These are phyloP conservation scores for Aspergillus steynii DNA, from an alignment of 495 filamentous ascomycete species.

Conservation along the genomic window DNA sequence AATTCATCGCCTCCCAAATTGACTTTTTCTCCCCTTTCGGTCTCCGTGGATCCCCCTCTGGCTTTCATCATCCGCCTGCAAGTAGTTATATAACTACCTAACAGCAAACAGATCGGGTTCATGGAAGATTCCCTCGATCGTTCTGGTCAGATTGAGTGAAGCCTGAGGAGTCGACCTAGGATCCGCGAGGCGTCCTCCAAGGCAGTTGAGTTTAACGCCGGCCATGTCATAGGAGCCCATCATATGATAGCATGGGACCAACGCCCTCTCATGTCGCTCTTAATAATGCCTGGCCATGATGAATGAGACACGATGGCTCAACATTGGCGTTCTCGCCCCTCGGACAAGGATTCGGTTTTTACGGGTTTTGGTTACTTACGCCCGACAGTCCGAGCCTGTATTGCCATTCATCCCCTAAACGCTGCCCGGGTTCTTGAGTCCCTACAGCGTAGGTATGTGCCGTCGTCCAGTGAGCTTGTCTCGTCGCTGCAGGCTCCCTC, in stretches of 20 bases:
- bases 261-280: neutral
- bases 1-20: neutral
- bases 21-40: conserved; percentile 3
- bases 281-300: neutral
- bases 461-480: neutral
- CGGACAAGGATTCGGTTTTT: neutral
- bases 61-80: neutral
- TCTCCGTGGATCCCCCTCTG: conserved; percentile 3
- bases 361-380: neutral
- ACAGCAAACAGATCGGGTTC: neutral
- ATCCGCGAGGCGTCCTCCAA: neutral
- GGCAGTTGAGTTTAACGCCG: neutral
- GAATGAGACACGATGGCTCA: neutral
- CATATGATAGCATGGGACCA: neutral
- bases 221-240: neutral
- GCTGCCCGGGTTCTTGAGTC: too few relatives aligned
- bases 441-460: too few relatives aligned
- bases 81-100: too few relatives aligned
- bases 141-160: neutral
- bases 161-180: neutral
- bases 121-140: neutral
- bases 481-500: neutral
- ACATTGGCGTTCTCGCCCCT: neutral
- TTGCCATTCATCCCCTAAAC: neutral
- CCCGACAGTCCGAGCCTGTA: neutral